These are phyloP conservation scores for Trichoderma sp. DNA, from an alignment of 2,329 filamentous ascomycete genomes.

Conservation along the genomic window DNA sequence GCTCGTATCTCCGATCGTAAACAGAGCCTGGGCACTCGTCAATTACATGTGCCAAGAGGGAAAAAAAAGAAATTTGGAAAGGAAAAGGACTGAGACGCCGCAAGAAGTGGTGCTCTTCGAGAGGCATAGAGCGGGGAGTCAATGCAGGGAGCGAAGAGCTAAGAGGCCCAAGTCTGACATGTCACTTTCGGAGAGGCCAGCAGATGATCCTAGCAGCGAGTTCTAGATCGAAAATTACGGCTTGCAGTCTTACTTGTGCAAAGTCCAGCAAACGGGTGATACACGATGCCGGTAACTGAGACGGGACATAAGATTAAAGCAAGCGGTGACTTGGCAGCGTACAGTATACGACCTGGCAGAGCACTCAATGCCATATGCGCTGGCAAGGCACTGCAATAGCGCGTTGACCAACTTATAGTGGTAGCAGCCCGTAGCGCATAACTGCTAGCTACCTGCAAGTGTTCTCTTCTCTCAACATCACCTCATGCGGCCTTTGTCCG, in stretches of 20 bases:
- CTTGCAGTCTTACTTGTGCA: background rate
- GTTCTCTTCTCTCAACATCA: background rate
- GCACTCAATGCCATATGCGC: too few relatives aligned
- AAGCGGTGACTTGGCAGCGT: background rate
- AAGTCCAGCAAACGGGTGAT: background rate
- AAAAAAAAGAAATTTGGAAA: background rate
- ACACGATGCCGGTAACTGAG: background rate
- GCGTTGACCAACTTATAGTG: background rate
- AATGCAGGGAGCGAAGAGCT: constrained; percentile 6
- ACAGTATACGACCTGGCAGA: background rate
- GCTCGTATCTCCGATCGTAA: background rate
- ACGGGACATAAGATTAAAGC: constrained; percentile 14
- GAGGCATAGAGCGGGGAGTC: background rate
- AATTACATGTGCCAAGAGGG: background rate
- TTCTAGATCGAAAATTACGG: background rate
- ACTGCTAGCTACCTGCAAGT: background rate
- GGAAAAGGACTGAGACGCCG: background rate
- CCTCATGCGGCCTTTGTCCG: background rate
- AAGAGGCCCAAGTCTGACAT: background rate
- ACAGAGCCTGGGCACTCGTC: too few relatives aligned
- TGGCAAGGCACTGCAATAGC: background rate
- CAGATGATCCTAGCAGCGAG: background rate
- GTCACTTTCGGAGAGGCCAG: constrained; percentile 7
- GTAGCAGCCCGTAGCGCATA: background rate
- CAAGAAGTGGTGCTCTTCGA: background rate